These are phyloP conservation scores for Penicillium sp. DNA, from an alignment of 2,329 filamentous ascomycete genomes.

Conservation along the genomic window DNA sequence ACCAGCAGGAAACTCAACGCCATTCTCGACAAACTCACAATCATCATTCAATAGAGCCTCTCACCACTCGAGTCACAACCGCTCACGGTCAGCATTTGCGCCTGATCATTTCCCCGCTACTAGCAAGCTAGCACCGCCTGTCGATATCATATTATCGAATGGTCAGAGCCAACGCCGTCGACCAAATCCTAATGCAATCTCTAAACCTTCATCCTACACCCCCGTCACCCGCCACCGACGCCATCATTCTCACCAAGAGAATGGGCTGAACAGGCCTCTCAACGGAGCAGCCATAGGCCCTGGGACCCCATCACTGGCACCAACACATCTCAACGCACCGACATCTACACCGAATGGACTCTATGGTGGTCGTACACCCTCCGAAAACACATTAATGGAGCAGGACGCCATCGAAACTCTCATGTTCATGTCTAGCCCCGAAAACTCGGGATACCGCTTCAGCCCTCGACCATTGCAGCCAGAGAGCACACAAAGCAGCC, in stretches of 20 bases:
- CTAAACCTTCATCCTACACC: conserved; percentile 17
- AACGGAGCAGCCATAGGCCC: conserved; percentile 26
- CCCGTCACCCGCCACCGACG: conserved; percentile 32
- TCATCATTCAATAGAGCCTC: conserved; percentile 15
- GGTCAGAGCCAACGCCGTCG: conserved; percentile 35
- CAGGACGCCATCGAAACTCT: conserved; percentile 54
- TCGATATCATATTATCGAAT: conserved; percentile 42
- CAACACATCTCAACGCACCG: conserved; percentile 17
- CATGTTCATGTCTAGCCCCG: conserved; percentile 53
- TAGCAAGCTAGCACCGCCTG: conserved; percentile 46
- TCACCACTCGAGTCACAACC: conserved; percentile 12
- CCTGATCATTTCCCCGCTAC: conserved; percentile 21
- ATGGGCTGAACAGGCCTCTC: conserved; percentile 20
- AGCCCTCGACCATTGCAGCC: conserved; percentile 32
- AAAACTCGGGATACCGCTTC: conserved; percentile 47
- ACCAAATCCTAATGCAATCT: conserved; percentile 38
- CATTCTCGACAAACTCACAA: conserved; percentile 7
- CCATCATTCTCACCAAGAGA: conserved; percentile 36
- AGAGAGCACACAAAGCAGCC: conserved; percentile 24
- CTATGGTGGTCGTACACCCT: conserved; percentile 37
- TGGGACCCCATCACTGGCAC: conserved; percentile 34
- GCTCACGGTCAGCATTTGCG: conserved; percentile 19
- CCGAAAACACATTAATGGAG: conserved; percentile 50
- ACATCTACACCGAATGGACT: conserved; percentile 25
- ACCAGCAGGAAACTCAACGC: conserved; percentile 17